Evolutionary conservation across 768 basidiomycete species (phyloP).

Genomic region (Mycena amicta): DNA sequence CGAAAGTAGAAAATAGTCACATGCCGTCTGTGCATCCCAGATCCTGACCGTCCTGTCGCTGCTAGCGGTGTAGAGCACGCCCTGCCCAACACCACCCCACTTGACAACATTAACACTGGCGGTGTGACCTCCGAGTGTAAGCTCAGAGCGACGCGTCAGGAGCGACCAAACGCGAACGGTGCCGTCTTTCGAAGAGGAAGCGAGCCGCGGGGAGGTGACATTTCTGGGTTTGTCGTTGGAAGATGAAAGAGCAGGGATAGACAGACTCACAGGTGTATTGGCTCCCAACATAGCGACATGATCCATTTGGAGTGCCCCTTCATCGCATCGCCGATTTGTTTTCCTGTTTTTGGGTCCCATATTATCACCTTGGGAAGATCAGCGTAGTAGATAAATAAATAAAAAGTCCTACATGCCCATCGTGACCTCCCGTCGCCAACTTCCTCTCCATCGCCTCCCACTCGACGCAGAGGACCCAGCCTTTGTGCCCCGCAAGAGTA

Average conservation of each 20-base stretch:
- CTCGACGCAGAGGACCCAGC: slow-evolving; percentile 96
- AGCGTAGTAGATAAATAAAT: background rate
- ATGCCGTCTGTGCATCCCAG: slow-evolving; percentile 83
- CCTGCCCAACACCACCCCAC: slow-evolving; percentile 90
- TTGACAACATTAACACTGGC: slow-evolving; percentile 93
- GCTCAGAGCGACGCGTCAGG: slow-evolving; percentile 69
- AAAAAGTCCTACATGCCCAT: slow-evolving; percentile 73
- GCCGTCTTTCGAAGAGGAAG: slow-evolving; percentile 94
- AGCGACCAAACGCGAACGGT: slow-evolving; percentile 96
- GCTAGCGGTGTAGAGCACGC: slow-evolving; percentile 91
- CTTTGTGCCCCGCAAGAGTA: slow-evolving; percentile 84
- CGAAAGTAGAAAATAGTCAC: slow-evolving; percentile 26
- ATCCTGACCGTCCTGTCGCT: slow-evolving; percentile 93
- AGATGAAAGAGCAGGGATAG: slow-evolving; percentile 6
- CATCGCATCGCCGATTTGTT: slow-evolving; percentile 83
- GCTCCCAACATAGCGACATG: slow-evolving; percentile 94
- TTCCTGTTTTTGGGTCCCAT: slow-evolving; percentile 94
- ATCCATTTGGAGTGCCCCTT: slow-evolving; percentile 97
- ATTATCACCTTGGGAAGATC: slow-evolving; percentile 58
- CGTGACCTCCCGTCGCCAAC: slow-evolving; percentile 92
- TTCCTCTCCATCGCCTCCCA: slow-evolving; percentile 94
- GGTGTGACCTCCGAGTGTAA: slow-evolving; percentile 89
- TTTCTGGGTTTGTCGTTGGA: slow-evolving; percentile 56
- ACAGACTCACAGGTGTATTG: slow-evolving; percentile 78
- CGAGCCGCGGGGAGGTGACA: slow-evolving; percentile 75